Conservation (phyloP, 2,329 filamentous ascomycete species). For the Nemania bipapillata region DNA sequence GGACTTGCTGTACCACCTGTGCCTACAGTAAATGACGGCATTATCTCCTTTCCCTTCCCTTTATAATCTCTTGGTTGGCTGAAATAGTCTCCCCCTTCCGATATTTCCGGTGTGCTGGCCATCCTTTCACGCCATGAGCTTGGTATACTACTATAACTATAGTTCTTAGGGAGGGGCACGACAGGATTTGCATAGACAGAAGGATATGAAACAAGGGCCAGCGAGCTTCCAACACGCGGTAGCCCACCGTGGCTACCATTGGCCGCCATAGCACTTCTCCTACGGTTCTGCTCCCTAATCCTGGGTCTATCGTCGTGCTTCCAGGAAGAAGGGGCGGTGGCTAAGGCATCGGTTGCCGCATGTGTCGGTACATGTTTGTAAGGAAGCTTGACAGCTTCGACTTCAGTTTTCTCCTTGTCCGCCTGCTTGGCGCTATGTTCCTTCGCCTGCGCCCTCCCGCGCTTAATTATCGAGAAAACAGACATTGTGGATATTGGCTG, state of each 20-base stretch:
- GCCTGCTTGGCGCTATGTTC: slow-evolving; percentile 62
- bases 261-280: slow-evolving; percentile 61
- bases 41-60: slow-evolving; percentile 45
- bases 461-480: slow-evolving; percentile 41
- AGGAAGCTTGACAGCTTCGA: slow-evolving; percentile 56
- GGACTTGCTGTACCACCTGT: slow-evolving; percentile 34
- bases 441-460: slow-evolving; percentile 61
- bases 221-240: slow-evolving; percentile 61
- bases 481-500: slow-evolving; percentile 32
- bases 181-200: slow-evolving; percentile 55
- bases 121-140: slow-evolving; percentile 42
- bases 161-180: slow-evolving; percentile 55
- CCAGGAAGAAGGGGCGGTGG: slow-evolving; percentile 64
- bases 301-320: slow-evolving; percentile 59
- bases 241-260: slow-evolving; percentile 50
- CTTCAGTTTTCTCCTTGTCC: slow-evolving; percentile 59
- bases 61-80: slow-evolving; percentile 39
- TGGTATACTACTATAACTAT: slow-evolving; percentile 58
- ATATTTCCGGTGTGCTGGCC: slow-evolving; percentile 36
- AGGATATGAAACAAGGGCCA: slow-evolving; percentile 62
- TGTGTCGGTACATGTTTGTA: slow-evolving; percentile 72
- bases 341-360: slow-evolving; percentile 67
- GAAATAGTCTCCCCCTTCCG: slow-evolving; percentile 39
- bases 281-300: slow-evolving; percentile 63
- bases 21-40: slow-evolving; percentile 31